Base-by-base conservation (phyloP, 345 rosid genomes). In the Capsella bursapastoris region DNA sequence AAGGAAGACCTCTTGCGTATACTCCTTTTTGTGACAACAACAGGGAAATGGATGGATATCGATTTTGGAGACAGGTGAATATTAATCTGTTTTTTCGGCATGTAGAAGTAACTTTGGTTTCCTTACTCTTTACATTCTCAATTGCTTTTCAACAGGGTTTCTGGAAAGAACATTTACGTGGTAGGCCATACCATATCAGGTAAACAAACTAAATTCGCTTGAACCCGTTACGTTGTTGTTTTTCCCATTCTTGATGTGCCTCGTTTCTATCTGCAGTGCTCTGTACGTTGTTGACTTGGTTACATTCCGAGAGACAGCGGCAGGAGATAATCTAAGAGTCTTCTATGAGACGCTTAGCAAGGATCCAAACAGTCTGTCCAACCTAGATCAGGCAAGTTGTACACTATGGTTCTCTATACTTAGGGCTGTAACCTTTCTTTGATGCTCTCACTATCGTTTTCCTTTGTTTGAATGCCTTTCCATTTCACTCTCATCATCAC, bases 1-100 rank as follows among this genome's bases (percentile, higher is more conserved):
- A 89, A 83, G 99, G 99, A 84, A 89, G 92, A 80, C 97, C 99
- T 78, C 96, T 90, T 55, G 99, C 99, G 14, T 95, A 95, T 79
- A 95, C 99, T 73, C 98, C 98, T 31, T 95, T 95, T 38, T 95
- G 99, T 72, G 98, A 95, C 80, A 95, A 92, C 82, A 95, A 95
- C 84, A 95, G 61, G 80, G 99, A 92, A 55, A 92, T 95, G 99
- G 98, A 95, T 83, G 99, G 99, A 49, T 95, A 87, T 72, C 90
- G 96, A 67, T 95, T 95, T 82, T 95, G 99, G 98, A 87, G 96
- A 80, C 98, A 96, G 80, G 99, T 95, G 78, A 56, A 49, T 40
- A 49, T 8, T 22, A 49, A 25, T 52, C 69, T 60, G 27, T 34
- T 34, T 0, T 60, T 44, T 7, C 34, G 15, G 16, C 51, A 3